Percentiles rank a stretch among this genome's conserved stretches.
Conservation (phyloP, 352 stramenopile species). For the Phytophthora colocasiae region DNA sequence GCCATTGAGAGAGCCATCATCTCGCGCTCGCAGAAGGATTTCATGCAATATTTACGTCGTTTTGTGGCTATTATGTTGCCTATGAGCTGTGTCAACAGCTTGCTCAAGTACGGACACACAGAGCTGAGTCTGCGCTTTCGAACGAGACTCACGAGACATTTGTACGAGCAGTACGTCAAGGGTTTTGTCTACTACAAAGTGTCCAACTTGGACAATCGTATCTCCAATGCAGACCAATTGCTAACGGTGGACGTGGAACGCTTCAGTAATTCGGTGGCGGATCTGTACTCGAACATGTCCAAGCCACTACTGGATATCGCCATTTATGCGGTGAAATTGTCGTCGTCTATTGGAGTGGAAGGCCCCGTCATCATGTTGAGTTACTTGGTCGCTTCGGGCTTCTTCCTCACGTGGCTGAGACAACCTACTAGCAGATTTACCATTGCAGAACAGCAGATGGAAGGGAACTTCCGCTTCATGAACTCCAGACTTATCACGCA, state of each 20-base stretch:
- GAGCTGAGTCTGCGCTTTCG: constrained; percentile 87
- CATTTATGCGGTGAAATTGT: constrained; percentile 78
- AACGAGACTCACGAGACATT: constrained; percentile 75
- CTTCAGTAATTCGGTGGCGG: constrained; percentile 82
- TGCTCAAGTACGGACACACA: constrained; percentile 85
- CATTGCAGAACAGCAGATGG: constrained; percentile 82
- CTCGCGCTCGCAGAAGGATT: constrained; percentile 70
- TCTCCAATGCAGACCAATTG: constrained; percentile 89
- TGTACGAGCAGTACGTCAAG: constrained; percentile 89
- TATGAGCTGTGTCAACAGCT: constrained; percentile 81
- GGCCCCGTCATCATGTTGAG: constrained; percentile 71
- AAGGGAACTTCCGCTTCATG: constrained; percentile 89
- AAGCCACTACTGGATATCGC: constrained; percentile 88
- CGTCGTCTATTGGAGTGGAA: constrained; percentile 74
- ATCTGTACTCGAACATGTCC: constrained; percentile 91
- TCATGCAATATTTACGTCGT: constrained; percentile 68
- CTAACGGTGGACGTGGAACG: constrained; percentile 89
- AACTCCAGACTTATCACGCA: constrained; percentile 90
- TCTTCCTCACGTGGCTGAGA: constrained; percentile 79
- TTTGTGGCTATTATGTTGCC: constrained; percentile 84
- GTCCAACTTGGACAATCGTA: constrained; percentile 89
- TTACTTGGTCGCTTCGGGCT: constrained; percentile 73
- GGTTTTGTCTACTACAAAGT: constrained; percentile 93
- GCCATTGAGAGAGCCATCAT: constrained; percentile 82
- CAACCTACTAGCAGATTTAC: constrained; percentile 82